Base-by-base conservation (phyloP, 2,329 filamentous ascomycete species). In the Cladorrhinum sp. region DNA sequence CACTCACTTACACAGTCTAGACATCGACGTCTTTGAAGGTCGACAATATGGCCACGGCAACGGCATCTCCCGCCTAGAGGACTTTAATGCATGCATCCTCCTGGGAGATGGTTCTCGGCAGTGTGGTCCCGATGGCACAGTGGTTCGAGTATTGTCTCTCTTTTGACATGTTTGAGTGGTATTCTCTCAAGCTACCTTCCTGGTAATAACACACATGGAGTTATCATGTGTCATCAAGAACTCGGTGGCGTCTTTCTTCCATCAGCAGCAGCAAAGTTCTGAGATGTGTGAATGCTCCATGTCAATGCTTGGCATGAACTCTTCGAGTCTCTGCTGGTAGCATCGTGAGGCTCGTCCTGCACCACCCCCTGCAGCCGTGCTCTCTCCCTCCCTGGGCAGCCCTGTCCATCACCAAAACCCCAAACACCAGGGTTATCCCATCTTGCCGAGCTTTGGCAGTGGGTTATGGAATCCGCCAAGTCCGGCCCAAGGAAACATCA, bases 401-500 rank as follows among this genome's bases (percentile, higher is more conserved):
- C 41, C 7, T 32, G 7, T 32, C 7, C 41, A 45, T 45, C 41
- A 45, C 41, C 6, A 20, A 45, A 18, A 45, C 41, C 41, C 41
- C 41, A 45, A 45, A 45, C 41, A 45, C 41, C 41, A 45, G 41
- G 41, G 41, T 32, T 18, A 18, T 45, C 41, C n/a, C 41, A 45
- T 45, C 41, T 45, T 16, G 41, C 41, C 41, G 41, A 45, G 41
- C 41, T 22, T 22, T 13, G n/a, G 41, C 41, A 10, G 18, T 45
- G 41, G 41, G 20, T 18, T 45, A 20, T n/a, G 6, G 6, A 45
- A n/a, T 25, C 10, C 29, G 53, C 53, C 53, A 56, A 56, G 53
- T 48, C 53, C 38, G 53, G 25, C n/a, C n/a, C 38, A 24, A 49
- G 53, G 53, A 56, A 56, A 56, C 53, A 56, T 56, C 53, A 56